Evolutionary conservation across 1,284 basidiomycete genomes (phyloP).

Genomic region (Sphagnurus paluster): DNA sequence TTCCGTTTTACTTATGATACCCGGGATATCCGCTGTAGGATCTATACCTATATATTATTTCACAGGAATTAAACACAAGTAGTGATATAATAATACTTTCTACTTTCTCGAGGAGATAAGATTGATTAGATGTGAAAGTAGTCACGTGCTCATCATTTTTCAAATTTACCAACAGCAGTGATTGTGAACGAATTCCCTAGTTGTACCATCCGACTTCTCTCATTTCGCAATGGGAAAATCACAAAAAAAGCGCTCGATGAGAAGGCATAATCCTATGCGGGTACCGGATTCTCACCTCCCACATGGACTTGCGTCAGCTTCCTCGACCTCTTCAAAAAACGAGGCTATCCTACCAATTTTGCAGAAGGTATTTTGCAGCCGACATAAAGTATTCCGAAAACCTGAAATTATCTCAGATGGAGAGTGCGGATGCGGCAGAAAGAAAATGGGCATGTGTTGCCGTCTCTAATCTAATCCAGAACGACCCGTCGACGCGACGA

Average conservation of each 20-base stretch:
- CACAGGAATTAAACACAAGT: too few relatives aligned
- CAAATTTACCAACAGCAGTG: neutral
- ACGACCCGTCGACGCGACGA: slow-evolving; percentile 83
- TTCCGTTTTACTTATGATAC: slow-evolving; percentile 88
- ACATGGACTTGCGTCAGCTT: slow-evolving; percentile 70
- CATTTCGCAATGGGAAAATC: slow-evolving; percentile 78
- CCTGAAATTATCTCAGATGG: slow-evolving; percentile 51
- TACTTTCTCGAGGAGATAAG: too few relatives aligned
- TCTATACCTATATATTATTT: too few relatives aligned
- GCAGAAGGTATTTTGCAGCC: slow-evolving; percentile 62
- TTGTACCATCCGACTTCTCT: slow-evolving; percentile 1
- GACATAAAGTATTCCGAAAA: neutral
- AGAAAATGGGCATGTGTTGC: slow-evolving; percentile 93
- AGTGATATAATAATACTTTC: too few relatives aligned
- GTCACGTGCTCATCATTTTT: slow-evolving; percentile 17
- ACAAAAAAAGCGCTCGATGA: slow-evolving; percentile 78
- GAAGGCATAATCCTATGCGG: slow-evolving; percentile 87
- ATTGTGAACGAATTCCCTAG: neutral
- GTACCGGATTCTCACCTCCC: slow-evolving; percentile 90
- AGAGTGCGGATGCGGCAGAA: slow-evolving; percentile 72
- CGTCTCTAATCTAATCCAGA: slow-evolving; percentile 85
- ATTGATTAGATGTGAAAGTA: too few relatives aligned
- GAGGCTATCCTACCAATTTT: slow-evolving; percentile 83
- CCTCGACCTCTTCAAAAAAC: slow-evolving; percentile 70
- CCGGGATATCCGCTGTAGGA: too few relatives aligned